phyloP scores from a whole-genome alignment of 345 rosid genomes.

The Turnera subulata region DNA sequence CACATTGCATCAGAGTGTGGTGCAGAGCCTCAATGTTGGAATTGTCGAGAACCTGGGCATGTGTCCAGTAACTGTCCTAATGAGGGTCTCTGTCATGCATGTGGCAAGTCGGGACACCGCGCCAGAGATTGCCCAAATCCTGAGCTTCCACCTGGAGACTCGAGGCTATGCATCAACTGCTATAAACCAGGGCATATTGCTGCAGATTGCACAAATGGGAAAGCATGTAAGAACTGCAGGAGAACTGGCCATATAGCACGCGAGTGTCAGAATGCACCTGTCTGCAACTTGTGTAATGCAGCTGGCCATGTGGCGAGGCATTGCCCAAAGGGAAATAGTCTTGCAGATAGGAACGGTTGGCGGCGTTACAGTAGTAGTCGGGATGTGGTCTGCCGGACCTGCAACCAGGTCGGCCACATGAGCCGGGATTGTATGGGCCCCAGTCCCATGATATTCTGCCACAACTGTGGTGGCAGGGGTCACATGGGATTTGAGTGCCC shows the following conservation, averaged over 20 bases:
- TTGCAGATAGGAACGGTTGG: slow-evolving; percentile 31
- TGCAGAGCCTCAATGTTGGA: slow-evolving; percentile 85
- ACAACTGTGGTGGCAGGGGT: slow-evolving; percentile 94
- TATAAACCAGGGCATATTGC: slow-evolving; percentile 89
- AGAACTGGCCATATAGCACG: slow-evolving; percentile 90
- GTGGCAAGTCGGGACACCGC: slow-evolving; percentile 94
- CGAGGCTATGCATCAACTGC: slow-evolving; percentile 90
- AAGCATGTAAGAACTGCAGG: slow-evolving; percentile 96
- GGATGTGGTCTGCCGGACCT: slow-evolving; percentile 69
- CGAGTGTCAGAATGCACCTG: slow-evolving; percentile 75
- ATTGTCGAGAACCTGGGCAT: slow-evolving; percentile 94
- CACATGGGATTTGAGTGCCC: slow-evolving; percentile 86
- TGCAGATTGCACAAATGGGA: slow-evolving; percentile 87
- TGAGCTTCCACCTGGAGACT: slow-evolving; percentile 65
- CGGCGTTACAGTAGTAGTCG: slow-evolving; percentile 18
- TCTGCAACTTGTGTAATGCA: slow-evolving; percentile 75
- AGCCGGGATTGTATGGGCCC: slow-evolving; percentile 77
- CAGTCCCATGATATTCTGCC: slow-evolving; percentile 65
- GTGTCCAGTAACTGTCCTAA: slow-evolving; percentile 77
- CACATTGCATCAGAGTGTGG: slow-evolving; percentile 95
- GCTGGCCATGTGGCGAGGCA: slow-evolving; percentile 82
- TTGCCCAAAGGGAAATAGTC: slow-evolving; percentile 56
- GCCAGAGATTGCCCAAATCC: slow-evolving; percentile 79
- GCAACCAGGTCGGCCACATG: slow-evolving; percentile 76
- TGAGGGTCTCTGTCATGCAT: slow-evolving; percentile 94